Evolutionary conservation across 169 alveolate species (phyloP), one percentile per base, ranked within the genome.

Genomic region (Sarcocystis neurona): DNA sequence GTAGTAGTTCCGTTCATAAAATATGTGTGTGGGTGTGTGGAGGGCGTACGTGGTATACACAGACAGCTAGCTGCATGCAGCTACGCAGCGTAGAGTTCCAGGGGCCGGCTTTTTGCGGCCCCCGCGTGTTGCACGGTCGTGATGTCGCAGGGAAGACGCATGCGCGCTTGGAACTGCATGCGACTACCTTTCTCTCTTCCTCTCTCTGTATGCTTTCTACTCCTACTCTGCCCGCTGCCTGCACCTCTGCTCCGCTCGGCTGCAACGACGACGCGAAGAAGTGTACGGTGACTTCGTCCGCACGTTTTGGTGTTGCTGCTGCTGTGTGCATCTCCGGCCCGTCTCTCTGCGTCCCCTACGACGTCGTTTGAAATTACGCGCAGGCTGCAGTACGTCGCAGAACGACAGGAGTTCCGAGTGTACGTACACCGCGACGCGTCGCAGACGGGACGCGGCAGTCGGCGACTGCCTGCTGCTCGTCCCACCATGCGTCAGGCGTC

Each of bases 361-460:
- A 3, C 34, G 50, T 20, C 2, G 1, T 39, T 39, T 68, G 15
- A 6, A 27, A 6, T 15, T 34, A 66, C 34, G 44, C 2, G 79
- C 75, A 63, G 75, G 75, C 75, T 63, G 75, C 75, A 63, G 20
- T 63, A 63, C n/a, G 46, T 63, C 44, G 75, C 75, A 41, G 75
- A 63, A n/a, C 75, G n/a, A 37, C 75, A 63, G 46, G 75, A 63
- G 75, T 15, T 63, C 18, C 75, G 75, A 4, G 75, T 63, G 75
- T 63, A 63, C 75, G n/a, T 63, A 15, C 75, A 63, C 44, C 75
- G 75, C 8, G 75, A 37, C 8, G 1, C 75, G 75, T 4, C 60
- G 27, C 60, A 48, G 60, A 48, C 27, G 60, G 41, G 44, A 63
- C 4, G 32, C 43, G 39, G 46, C 44, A 15, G 75, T 43, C n/a